A percentile compares a stretch with the other conserved stretches of the same genome.
Evolutionary conservation across 495 filamentous ascomycete genomes (phyloP).

Genomic region (Choiromyces venosus): DNA sequence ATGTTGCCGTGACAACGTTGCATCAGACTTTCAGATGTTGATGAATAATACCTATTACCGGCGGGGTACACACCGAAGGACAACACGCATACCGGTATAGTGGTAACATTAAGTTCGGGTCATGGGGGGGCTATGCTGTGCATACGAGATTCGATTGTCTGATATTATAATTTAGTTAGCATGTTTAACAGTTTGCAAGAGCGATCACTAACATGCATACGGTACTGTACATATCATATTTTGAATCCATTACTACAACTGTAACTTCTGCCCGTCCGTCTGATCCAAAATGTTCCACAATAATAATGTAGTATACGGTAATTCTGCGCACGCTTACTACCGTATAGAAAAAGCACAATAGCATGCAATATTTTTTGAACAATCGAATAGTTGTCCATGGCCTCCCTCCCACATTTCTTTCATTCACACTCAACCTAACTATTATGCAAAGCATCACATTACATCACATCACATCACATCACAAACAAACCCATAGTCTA

Average conservation of each 20-base stretch:
- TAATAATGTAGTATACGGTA: background rate
- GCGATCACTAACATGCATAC: background rate
- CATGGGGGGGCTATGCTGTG: background rate
- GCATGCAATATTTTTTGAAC: background rate
- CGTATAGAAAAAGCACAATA: background rate
- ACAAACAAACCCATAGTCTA: background rate
- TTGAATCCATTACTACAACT: background rate
- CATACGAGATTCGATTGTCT: background rate
- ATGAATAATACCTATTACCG: background rate
- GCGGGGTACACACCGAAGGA: background rate
- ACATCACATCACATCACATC: background rate
- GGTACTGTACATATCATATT: background rate
- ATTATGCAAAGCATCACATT: background rate
- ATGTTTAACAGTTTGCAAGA: background rate
- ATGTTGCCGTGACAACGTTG: background rate
- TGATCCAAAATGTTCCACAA: background rate
- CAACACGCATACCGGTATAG: background rate
- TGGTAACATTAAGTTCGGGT: background rate
- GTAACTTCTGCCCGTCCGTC: background rate
- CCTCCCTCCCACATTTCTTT: background rate
- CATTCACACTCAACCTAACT: background rate
- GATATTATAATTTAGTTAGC: no score
- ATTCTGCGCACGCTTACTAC: background rate
- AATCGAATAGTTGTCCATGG: background rate
- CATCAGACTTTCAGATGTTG: background rate